These are phyloP conservation scores for Boletus vermiculosoides DNA, from an alignment of 768 basidiomycete species.

Conservation along the genomic window DNA sequence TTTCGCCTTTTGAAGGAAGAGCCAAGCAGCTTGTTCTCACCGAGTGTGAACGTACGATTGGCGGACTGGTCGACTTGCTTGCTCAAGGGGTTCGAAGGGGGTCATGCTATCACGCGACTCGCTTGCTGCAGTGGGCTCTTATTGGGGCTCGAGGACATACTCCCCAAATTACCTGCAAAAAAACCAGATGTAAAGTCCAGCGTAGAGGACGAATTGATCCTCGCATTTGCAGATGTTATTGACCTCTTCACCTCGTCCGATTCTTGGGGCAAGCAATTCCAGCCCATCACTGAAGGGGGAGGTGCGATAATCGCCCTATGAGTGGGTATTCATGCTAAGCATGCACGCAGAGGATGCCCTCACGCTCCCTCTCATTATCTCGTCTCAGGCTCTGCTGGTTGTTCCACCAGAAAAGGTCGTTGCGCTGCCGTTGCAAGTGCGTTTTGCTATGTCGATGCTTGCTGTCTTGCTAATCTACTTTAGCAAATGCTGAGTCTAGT, in stretches of 20 bases:
- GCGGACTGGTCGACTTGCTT: conserved; percentile 52
- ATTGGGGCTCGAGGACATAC: conserved; percentile 56
- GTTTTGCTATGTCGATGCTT: conserved; percentile 31
- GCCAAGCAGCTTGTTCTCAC: conserved; percentile 31
- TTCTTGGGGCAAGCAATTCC: conserved; percentile 71
- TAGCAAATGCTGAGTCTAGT: conserved; percentile 33
- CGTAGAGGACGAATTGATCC: conserved; percentile 64
- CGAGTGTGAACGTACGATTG: conserved; percentile 40
- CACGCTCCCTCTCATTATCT: conserved; percentile 46
- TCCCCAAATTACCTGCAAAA: conserved; percentile 34
- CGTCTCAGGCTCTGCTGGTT: conserved; percentile 58
- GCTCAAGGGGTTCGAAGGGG: conserved; percentile 62
- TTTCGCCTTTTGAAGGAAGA: conserved; percentile 25
- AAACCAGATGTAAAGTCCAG: conserved; percentile 35
- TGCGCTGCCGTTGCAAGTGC: conserved; percentile 55
- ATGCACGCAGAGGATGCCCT: conserved; percentile 42
- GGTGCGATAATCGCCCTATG: conserved; percentile 27
- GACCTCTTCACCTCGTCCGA: conserved; percentile 49
- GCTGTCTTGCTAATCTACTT: background rate
- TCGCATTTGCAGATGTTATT: conserved; percentile 73
- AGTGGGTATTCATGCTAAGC: conserved; percentile 7
- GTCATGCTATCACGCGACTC: conserved; percentile 59
- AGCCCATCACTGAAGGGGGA: conserved; percentile 46
- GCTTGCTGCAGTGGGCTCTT: conserved; percentile 65
- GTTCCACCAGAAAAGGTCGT: conserved; percentile 54